phyloP scores from a whole-genome alignment of 352 stramenopile genomes.

The Phytophthora sp. region DNA sequence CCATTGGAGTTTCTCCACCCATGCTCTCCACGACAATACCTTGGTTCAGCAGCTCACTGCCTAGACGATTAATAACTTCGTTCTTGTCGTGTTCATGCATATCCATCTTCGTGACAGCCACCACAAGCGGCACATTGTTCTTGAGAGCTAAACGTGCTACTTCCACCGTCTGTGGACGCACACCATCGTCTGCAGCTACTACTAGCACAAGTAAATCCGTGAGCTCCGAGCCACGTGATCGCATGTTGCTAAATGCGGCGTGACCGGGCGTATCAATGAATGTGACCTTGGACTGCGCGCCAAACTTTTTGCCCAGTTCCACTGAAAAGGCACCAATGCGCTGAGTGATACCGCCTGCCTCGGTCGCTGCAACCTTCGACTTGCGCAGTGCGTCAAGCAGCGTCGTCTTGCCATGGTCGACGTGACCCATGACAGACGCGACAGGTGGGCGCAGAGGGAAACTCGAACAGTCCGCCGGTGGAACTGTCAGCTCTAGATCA shows the following conservation, averaged over 20 bases:
- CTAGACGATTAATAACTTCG: constrained; percentile 73
- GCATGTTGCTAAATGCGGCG: constrained; percentile 98
- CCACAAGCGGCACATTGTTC: constrained; percentile 95
- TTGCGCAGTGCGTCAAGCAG: constrained; percentile 95
- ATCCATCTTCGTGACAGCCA: constrained; percentile 98
- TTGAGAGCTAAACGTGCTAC: constrained; percentile 94
- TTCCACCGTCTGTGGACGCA: constrained; percentile 98
- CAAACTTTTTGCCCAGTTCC: constrained; percentile 88
- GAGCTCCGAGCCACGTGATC: constrained; percentile 94
- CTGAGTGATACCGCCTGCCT: constrained; percentile 99
- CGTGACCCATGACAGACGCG: constrained; percentile 99
- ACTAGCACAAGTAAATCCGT: constrained; percentile 99
- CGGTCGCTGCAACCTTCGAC: constrained; percentile 92
- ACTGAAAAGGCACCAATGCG: constrained; percentile 97
- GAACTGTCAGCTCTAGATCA: constrained; percentile 71
- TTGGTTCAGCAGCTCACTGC: constrained; percentile 91
- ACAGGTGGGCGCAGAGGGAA: constrained; percentile 89
- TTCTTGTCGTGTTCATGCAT: constrained; percentile 79
- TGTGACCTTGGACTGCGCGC: constrained; percentile 77
- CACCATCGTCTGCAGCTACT: constrained; percentile 98
- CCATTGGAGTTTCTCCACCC: constrained; percentile 93
- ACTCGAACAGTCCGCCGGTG: constrained; percentile 65
- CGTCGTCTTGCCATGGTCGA: constrained; percentile 99
- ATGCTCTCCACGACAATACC: constrained; percentile 95
- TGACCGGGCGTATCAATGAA: constrained; percentile 99